phyloP scores from a whole-genome alignment of 495 filamentous ascomycete species.

The Podospora tetraspora region DNA sequence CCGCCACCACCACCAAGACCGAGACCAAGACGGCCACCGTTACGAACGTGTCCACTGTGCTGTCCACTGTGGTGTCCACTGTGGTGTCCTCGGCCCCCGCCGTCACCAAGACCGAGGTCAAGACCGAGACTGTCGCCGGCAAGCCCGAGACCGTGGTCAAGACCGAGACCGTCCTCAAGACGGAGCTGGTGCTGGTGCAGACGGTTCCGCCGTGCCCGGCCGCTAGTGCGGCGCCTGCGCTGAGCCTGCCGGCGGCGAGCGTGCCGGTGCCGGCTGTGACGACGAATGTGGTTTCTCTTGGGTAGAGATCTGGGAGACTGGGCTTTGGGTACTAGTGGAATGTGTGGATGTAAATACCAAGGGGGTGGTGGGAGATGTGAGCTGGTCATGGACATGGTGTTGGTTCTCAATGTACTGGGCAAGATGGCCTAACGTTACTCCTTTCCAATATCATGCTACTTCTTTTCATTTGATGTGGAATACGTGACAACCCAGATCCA shows the following conservation, averaged over 20 bases:
- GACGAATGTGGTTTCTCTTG: background rate
- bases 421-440: background rate
- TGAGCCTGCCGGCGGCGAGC: background rate
- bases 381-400: background rate
- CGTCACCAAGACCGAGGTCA: background rate
- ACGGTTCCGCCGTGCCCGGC: background rate
- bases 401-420: background rate
- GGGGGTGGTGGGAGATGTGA: background rate
- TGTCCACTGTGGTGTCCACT: background rate
- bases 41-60: background rate
- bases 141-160: background rate
- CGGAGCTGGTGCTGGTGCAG: background rate
- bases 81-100: background rate
- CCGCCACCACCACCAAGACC: constrained; percentile 1
- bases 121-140: background rate
- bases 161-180: background rate
- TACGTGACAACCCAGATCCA: too few relatives aligned
- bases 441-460: background rate
- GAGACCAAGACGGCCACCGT: constrained; percentile 5
- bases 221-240: background rate
- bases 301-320: background rate
- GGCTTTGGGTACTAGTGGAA: too few relatives aligned
- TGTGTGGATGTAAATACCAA: background rate
- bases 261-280: background rate
- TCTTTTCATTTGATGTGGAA: background rate